phyloP scores from a whole-genome alignment of 2,329 filamentous ascomycete species.

The Colletotrichum tabaci region DNA sequence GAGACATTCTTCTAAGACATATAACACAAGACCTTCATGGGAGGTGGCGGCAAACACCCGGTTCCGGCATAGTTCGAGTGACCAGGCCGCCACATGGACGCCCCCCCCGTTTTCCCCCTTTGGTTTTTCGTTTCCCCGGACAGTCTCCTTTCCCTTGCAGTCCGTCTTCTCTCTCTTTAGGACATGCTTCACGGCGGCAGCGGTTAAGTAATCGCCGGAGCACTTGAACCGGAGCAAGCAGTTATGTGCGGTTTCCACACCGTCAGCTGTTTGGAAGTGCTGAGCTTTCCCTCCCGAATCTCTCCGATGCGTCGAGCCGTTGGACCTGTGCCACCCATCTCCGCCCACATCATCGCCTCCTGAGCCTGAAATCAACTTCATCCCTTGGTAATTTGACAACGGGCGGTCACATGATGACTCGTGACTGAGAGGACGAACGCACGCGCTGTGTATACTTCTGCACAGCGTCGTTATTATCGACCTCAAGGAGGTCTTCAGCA shows the following conservation, averaged over 20 bases:
- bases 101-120: neutral
- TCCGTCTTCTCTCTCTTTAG: neutral
- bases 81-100: slow-evolving; percentile 3
- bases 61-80: neutral
- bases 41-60: neutral
- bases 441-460: neutral
- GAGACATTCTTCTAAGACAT: neutral
- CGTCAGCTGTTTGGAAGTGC: neutral
- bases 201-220: neutral
- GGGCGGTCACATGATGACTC: neutral
- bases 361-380: neutral
- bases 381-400: neutral
- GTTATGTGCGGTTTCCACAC: neutral
- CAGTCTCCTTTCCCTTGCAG: slow-evolving; percentile 7
- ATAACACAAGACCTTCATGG: too few relatives aligned
- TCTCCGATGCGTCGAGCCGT: neutral
- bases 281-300: neutral
- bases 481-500: neutral
- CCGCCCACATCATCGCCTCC: neutral
- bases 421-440: too few relatives aligned
- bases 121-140: neutral
- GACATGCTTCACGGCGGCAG: neutral
- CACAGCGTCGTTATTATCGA: neutral
- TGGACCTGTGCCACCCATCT: neutral
- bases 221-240: neutral